phyloP scores from a whole-genome alignment of 2,329 filamentous ascomycete species.

The Sporothrix pseudoabietina region DNA sequence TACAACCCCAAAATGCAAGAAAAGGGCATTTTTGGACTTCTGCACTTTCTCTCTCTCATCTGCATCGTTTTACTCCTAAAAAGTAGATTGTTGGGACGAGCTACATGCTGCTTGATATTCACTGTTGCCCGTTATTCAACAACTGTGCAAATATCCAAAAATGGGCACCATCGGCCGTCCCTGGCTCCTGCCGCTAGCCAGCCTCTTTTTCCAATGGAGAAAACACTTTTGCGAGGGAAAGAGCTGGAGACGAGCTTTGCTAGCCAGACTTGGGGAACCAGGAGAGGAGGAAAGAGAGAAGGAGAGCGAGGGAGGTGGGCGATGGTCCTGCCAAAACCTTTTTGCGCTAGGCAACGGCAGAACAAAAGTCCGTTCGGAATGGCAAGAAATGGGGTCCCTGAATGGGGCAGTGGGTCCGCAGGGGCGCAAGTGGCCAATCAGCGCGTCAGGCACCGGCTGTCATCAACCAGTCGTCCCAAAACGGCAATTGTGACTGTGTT shows the following conservation, averaged over 20 bases:
- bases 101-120: not conserved
- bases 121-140: not conserved
- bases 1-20: not conserved
- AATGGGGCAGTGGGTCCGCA: not conserved
- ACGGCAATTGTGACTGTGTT: not conserved
- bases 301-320: conserved; percentile 39
- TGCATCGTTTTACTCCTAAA: not conserved
- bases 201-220: conserved; percentile 7
- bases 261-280: too few relatives aligned
- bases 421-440: conserved; percentile 9
- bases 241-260: conserved; percentile 31
- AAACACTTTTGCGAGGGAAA: not conserved
- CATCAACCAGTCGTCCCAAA: conserved; percentile 8
- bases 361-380: conserved; percentile 36
- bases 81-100: too few relatives aligned
- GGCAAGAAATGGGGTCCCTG: not conserved
- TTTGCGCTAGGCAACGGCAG: conserved; percentile 40
- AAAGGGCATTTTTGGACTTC: not conserved
- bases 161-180: not conserved
- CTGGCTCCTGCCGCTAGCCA: conserved; percentile 19
- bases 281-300: conserved; percentile 32
- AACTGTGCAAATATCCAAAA: not conserved
- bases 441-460: not conserved
- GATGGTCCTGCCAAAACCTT: conserved; percentile 43
- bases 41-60: too few relatives aligned